A percentile compares a stretch with the other conserved stretches of the same genome.
Conservation (phyloP, 768 basidiomycete species). For the Hygrophorus russula region DNA sequence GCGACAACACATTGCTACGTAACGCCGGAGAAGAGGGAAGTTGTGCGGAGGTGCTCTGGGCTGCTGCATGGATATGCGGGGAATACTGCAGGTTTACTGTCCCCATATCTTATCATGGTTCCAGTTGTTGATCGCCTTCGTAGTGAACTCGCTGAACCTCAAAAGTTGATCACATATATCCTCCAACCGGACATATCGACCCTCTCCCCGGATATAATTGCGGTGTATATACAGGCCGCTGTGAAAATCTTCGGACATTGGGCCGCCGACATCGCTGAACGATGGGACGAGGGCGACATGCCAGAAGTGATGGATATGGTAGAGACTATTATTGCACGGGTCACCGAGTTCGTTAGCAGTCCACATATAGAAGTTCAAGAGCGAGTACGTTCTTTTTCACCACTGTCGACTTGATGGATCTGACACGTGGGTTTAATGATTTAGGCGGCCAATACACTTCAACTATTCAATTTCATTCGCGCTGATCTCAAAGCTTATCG, state of each 20-base stretch:
- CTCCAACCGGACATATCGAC: slow-evolving; percentile 46
- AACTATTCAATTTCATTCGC: slow-evolving; percentile 65
- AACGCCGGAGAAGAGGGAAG: slow-evolving; percentile 59
- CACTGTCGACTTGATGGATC: slow-evolving; percentile 2
- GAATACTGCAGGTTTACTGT: slow-evolving; percentile 78
- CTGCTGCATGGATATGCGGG: slow-evolving; percentile 94
- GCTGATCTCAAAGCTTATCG: slow-evolving; percentile 55
- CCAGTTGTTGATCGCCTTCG: slow-evolving; percentile 2
- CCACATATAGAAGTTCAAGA: slow-evolving; percentile 87
- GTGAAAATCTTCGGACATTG: slow-evolving; percentile 84
- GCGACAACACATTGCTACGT: slow-evolving; percentile 63
- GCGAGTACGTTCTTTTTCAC: slow-evolving; percentile 43
- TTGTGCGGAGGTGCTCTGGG: slow-evolving; percentile 83
- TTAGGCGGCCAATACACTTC: slow-evolving; percentile 73
- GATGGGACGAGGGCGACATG: slow-evolving; percentile 69
- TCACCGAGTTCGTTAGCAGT: slow-evolving; percentile 47
- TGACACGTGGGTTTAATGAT: not conserved
- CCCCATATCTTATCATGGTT: not conserved
- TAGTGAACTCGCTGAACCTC: slow-evolving; percentile 73
- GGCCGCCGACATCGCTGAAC: slow-evolving; percentile 61
- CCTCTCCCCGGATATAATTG: slow-evolving; percentile 52
- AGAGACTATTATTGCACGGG: slow-evolving; percentile 45
- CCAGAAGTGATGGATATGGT: slow-evolving; percentile 55
- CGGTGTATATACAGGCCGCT: slow-evolving; percentile 74
- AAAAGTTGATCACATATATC: slow-evolving; percentile 61